Evolutionary conservation across 129 eudicot genomes (phyloP).

Genomic region (Artemisia tridentata): DNA sequence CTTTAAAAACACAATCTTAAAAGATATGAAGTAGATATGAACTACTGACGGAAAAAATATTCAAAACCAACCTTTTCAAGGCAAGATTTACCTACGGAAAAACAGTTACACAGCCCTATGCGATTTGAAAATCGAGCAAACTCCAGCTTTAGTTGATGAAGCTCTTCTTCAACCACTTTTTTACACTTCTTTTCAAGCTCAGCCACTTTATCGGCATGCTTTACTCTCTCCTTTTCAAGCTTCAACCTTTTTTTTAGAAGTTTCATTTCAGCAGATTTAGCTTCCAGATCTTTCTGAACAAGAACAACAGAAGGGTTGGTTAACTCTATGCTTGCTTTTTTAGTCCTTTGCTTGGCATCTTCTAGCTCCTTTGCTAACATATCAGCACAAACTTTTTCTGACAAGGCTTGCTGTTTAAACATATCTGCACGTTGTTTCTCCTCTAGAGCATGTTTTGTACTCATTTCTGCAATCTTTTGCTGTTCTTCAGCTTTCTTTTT

Average conservation of each 20-base stretch:
- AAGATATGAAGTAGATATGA: too few species aligned
- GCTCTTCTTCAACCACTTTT: conserved; percentile 45
- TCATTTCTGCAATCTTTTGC: conserved; percentile 51
- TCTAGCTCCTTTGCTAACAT: conserved; percentile 43
- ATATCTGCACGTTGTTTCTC: conserved; percentile 56
- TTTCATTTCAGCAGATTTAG: conserved; percentile 41
- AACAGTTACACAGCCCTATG: conserved; percentile 49
- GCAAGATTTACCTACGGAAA: conserved; percentile 48
- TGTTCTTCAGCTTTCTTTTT: conserved; percentile 50
- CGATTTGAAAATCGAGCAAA: conserved; percentile 44
- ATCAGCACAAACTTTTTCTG: conserved; percentile 52
- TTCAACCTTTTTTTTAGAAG: conserved; percentile 62
- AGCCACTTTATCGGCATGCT: conserved; percentile 72
- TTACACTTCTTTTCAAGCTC: conserved; percentile 57
- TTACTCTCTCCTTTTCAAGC: conserved; percentile 68
- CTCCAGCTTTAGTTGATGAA: conserved; percentile 53
- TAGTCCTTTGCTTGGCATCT: conserved; percentile 31
- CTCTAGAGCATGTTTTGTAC: conserved; percentile 43
- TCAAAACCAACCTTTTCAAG: conserved; percentile 56
- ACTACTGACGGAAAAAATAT: background rate
- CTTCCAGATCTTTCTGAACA: too few species aligned
- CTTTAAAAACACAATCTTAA: too few species aligned
- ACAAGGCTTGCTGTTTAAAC: conserved; percentile 45
- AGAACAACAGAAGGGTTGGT: conserved; percentile 15
- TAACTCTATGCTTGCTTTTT: conserved; percentile 34